phyloP scores from a whole-genome alignment of 495 filamentous ascomycete species.

The Penicillium roqueforti region DNA sequence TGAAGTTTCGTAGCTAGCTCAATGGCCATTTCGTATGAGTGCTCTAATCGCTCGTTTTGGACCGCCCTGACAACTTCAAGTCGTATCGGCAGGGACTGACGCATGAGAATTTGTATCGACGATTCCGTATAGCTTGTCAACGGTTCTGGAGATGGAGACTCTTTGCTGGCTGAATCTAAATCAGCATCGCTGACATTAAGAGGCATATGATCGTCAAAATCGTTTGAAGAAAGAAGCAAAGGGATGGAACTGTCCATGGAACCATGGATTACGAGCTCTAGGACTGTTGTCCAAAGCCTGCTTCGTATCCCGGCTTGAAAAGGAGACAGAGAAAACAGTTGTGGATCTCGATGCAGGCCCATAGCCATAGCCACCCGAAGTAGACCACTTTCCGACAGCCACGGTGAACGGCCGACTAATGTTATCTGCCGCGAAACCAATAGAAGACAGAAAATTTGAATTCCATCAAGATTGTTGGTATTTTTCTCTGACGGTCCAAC shows the following conservation, averaged over 20 bases:
- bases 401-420: not conserved
- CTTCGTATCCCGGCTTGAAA: not conserved
- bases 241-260: not conserved
- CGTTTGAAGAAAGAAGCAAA: not conserved
- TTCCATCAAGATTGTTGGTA: conserved; percentile 5
- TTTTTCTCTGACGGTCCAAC: conserved; percentile 4
- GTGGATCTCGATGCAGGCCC: not conserved
- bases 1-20: not conserved
- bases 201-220: not conserved
- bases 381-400: conserved; percentile 1
- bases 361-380: conserved; percentile 5
- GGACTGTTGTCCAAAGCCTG: not conserved
- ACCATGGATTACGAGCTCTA: not conserved
- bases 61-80: not conserved
- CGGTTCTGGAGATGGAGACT: not conserved
- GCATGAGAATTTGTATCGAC: not conserved
- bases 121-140: not conserved
- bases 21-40: not conserved
- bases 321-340: not conserved
- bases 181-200: not conserved
- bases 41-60: not conserved
- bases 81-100: not conserved
- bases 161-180: not conserved
- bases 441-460: conserved; percentile 4
- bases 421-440: conserved; percentile 5